Evolutionary conservation across 768 basidiomycete genomes (phyloP), one percentile per base, ranked within the genome.

Genomic region (Sarcodon aspratus): DNA sequence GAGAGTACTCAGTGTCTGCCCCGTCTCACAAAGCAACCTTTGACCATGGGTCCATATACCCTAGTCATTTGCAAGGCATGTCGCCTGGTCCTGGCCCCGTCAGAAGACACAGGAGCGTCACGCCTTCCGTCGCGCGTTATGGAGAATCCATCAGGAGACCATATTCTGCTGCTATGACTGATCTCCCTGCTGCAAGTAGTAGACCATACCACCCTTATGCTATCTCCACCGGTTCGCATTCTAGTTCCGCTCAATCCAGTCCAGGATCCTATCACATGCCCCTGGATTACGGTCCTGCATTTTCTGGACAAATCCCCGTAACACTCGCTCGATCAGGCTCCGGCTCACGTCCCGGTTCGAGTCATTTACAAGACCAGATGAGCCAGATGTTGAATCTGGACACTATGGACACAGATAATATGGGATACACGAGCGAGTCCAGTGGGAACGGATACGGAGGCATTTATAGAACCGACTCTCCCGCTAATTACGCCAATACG

Each of bases 51-150:
- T 53, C 68, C 47, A 60, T 82, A 44, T 82, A 77, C 56, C 69
- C 74, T 0, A 61, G 72, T 18, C 66, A 69, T 10, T 58, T 73
- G 55, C 57, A 69, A 38, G 52, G 54, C 49, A 33, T 35, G 27
- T 33, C 50, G 27, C 38, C 17, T 48, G 74, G 69, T 10, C 58
- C 73, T n/a, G 82, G 84, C 9, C 81, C 84, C 9, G 71, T 79
- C 43, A 68, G 84, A 46, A 71, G 86, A 43, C 79, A 86, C 58
- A 72, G 85, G 48, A 85, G 83, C 61, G 85, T 83, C 74, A 89
- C 86, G 7, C 85, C 86, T 8, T 79, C 79, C 0, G 52, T 80
- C 31, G 63, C 70, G 43, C 71, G 79, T 47, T 72, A 66, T 47
- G 76, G 71, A 47, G 70, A 67, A 40, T 69, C 33, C 60, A 72